Evolutionary conservation across 441 rosid species (phyloP), one percentile per base, ranked within the genome.

Genomic region (Capsella rubella): DNA sequence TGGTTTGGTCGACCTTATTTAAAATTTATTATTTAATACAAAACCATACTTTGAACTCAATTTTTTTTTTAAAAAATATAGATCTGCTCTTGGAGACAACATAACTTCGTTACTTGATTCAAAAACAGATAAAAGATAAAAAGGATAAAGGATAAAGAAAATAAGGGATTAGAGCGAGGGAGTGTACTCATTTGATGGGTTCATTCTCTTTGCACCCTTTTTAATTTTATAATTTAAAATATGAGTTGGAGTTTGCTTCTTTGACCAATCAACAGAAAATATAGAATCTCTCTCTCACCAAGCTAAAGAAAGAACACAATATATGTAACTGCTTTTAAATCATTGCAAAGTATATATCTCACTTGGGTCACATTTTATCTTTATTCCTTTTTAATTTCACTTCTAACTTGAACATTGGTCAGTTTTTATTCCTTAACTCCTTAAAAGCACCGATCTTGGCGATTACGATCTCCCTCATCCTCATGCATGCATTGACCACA

Each of bases 291-390:
- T 69, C 64, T 72, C 69, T 59, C 64, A 62, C 68, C 72, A 77
- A 65, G 68, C 80, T 40, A 71, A 71, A 65, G 75, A 65, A 71
- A 71, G 72, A 77, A 77, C 80, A 64, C 61, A 66, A 46, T 34
- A 46, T 34, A 34, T 39, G 39, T 35, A 53, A 55, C 72, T 72
- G 77, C 74, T 72, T 78, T 78, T 35, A 63, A 72, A 39, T 78
- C 74, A 72, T 78, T 72, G 73, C 74, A 8, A 67, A 78, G 80
- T 65, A 21, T 21, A 21, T 21, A 77, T 77, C 73, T 78, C 73
- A 60, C 65, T 77, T 58, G 56, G 6, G 31, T 67, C 71, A 59
- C 43, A 52, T 72, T 21, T 65, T 78, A 54, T 35, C 77, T 78
- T 65, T 72, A 67, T 21, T 29, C 54, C n/a, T 43, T 71, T 58